These are phyloP conservation scores for Aspergillus hortae DNA, from an alignment of 2,329 filamentous ascomycete genomes.

Conservation along the genomic window DNA sequence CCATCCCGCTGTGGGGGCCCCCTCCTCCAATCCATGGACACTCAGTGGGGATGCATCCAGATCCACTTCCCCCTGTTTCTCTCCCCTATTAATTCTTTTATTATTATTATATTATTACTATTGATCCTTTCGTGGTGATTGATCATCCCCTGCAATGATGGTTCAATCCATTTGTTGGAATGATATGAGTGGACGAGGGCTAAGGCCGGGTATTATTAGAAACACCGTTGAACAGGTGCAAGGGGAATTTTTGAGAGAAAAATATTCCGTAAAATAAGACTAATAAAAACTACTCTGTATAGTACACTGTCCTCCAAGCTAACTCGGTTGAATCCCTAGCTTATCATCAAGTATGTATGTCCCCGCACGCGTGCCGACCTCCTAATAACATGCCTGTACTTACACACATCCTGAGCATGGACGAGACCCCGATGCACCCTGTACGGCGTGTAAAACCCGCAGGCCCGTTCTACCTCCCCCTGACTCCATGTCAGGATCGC, in stretches of 20 bases:
- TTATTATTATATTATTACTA: not conserved
- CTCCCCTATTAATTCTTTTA: not conserved
- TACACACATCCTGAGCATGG: not conserved
- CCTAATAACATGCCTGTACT: not conserved
- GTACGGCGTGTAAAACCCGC: not conserved
- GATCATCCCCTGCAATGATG: not conserved
- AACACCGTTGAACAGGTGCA: no score
- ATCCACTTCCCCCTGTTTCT: slow-evolving; percentile 1
- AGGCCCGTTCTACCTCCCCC: not conserved
- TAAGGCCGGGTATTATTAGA: no score
- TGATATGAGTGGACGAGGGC: not conserved
- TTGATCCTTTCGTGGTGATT: not conserved
- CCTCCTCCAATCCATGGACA: slow-evolving; percentile 1
- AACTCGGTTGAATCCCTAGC: not conserved
- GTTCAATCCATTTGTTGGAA: not conserved
- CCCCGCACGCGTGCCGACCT: not conserved
- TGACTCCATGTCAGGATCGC: not conserved
- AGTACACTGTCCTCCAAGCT: not conserved
- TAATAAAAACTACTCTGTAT: not conserved
- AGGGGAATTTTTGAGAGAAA: no score
- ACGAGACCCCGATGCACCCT: not conserved
- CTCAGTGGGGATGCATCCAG: not conserved
- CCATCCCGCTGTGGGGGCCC: slow-evolving; percentile 17
- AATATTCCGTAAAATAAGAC: no score
- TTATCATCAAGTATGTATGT: not conserved